Evolutionary conservation across 352 stramenopile species (phyloP), one percentile per base, ranked within the genome.

Genomic region (Globisporangium apiculatum): DNA sequence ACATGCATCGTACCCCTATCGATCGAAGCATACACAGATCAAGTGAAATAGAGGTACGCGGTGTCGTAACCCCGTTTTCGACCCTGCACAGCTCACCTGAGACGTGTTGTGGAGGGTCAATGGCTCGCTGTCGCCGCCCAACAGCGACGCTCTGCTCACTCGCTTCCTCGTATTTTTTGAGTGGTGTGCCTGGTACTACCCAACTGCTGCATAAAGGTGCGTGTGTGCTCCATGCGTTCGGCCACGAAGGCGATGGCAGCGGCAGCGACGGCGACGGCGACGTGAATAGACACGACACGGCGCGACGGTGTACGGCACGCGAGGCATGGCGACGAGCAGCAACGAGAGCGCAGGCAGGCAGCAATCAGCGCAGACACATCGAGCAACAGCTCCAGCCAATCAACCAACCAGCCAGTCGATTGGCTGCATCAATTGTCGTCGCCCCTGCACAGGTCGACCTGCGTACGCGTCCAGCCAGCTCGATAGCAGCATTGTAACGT

Each of bases 171-270:
- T 76, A 70, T 79, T 75, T 81, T 85, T 86, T 71, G 72, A 80
- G 72, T 80, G 72, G 72, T 86, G 73, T 79, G 75, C 78, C 73
- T 84, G 73, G 71, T 82, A 82, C 70, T 76, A 77, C 79, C 68
- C 71, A 73, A 76, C 65, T 80, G 43, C 43, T 55, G 51, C 46
- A 61, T 56, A 47, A 66, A 66, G 61, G 61, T 66, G 60, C 54
- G 60, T 61, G 38, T 17, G 37, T 37, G 47, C 31, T 50, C 8
- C 45, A 24, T 58, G 17, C 4, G 37, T 40, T 8, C 24, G 11
- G 42, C 36, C 35, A 46, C 15, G 36, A 36, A 4, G 11, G 35
- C n/a, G 49, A 11, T 31, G 36, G 12, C 17, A 43, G 38, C 36
- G 36, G 47, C 31, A 51, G 46, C 35, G n/a, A 10, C 14, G 11